phyloP scores from a whole-genome alignment of 495 filamentous ascomycete species.

The Cairneyella variabilis region DNA sequence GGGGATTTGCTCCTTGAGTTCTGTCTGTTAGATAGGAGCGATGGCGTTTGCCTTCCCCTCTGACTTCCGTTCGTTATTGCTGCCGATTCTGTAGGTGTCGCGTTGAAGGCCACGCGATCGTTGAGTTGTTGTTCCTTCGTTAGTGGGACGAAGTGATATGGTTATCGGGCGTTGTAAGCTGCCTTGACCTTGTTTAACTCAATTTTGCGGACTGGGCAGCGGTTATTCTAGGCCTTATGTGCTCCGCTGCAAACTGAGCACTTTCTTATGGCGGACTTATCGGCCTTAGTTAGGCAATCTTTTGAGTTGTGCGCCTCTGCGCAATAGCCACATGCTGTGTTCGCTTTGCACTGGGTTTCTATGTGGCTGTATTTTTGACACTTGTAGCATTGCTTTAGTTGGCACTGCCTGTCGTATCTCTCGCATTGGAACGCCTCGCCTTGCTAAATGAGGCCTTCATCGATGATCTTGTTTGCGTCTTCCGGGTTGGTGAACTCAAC shows the following conservation, averaged over 20 bases:
- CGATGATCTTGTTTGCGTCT: constrained; percentile 17
- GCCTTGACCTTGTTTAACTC: constrained; percentile 15
- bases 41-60: no score
- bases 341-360: constrained; percentile 21
- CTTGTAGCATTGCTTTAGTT: constrained; percentile 24
- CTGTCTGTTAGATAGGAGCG: constrained; percentile 1
- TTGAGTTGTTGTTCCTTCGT: constrained; percentile 2
- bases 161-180: constrained; percentile 10
- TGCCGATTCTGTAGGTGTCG: no score
- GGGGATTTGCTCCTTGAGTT: constrained; percentile 12
- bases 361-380: constrained; percentile 25
- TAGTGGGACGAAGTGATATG: constrained; percentile 13
- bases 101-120: no score
- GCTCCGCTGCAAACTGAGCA: constrained; percentile 14
- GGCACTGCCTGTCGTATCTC: constrained; percentile 18
- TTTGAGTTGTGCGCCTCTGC: constrained; percentile 15
- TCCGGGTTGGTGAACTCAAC: not conserved
- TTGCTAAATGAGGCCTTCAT: constrained; percentile 16
- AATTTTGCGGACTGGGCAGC: constrained; percentile 10
- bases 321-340: constrained; percentile 19
- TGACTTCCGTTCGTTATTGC: no score
- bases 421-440: constrained; percentile 17
- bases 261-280: constrained; percentile 4
- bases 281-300: constrained; percentile 14
- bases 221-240: constrained; percentile 21